Percentiles rank a stretch among this genome's conserved stretches.
Evolutionary conservation across 352 stramenopile genomes (phyloP).

Genomic region (Peronospora destructor): DNA sequence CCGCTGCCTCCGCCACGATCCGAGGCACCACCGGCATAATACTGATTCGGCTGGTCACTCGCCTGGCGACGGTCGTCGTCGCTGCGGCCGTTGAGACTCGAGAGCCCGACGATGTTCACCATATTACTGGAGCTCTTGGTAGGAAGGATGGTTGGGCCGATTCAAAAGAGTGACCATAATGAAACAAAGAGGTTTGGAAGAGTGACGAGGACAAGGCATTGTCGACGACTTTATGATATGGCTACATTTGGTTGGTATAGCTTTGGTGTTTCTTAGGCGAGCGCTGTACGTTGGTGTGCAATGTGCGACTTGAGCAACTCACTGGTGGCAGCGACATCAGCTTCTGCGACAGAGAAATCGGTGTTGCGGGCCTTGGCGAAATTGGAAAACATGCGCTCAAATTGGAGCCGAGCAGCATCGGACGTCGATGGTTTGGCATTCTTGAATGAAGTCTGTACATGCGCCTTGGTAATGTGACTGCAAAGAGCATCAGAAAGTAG

Average conservation of each 20-base stretch:
- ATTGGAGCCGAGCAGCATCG: conserved; percentile 44
- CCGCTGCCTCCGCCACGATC: conserved; percentile 67
- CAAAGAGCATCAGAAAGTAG: not conserved
- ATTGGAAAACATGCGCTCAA: conserved; percentile 59
- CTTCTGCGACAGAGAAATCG: conserved; percentile 52
- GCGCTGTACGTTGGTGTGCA: conserved; percentile 59
- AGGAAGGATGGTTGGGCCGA: not conserved
- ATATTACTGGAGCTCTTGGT: conserved; percentile 22
- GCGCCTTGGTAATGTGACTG: conserved; percentile 46
- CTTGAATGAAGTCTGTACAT: conserved; percentile 60
- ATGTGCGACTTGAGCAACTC: conserved; percentile 50
- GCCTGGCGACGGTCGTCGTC: conserved; percentile 30
- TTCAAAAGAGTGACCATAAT: conserved; percentile 11
- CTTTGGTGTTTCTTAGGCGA: conserved; percentile 27
- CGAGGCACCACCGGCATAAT: conserved; percentile 64
- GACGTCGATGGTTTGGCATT: conserved; percentile 68
- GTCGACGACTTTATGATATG: not conserved
- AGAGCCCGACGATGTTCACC: conserved; percentile 79
- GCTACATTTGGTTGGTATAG: conserved; percentile 7
- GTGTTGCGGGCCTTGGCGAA: conserved; percentile 70
- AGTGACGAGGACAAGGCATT: conserved; percentile 5
- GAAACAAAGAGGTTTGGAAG: not conserved
- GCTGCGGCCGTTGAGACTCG: conserved; percentile 47
- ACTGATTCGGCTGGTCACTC: conserved; percentile 46
- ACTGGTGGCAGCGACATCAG: conserved; percentile 35